Base-by-base conservation (phyloP, 805 yeast genomes). In the Yarrowia divulgata region DNA sequence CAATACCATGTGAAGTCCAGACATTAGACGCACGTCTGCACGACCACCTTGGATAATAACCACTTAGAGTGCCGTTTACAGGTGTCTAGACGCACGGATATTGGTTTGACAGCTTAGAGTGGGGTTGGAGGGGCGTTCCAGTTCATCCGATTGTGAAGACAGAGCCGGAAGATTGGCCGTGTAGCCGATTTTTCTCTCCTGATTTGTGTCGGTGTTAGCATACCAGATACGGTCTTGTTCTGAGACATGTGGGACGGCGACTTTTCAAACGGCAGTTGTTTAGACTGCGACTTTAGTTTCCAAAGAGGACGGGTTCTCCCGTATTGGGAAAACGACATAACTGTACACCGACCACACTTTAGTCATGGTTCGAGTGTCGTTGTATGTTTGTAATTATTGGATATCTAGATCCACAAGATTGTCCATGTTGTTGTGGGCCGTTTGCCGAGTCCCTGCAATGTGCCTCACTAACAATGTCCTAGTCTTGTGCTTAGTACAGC, bases 11-110 rank as follows among this genome's bases (percentile, higher is more conserved):
- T 57, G 63, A 42, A 29, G 48, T 16, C 29, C 45, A 54, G 60
- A 19, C 43, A 52, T 52, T 23, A 35, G n/a, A 14, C 19, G 62
- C 34, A 12, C 35, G 16, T 29, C 39, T 55, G 46, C 46, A 39
- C 34, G 29, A 43, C 23, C 39, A 29, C 29, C 29, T 39, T 23
- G 29, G 29, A 23, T 23, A 45, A 57, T 2, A 40, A 57, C 48
- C 63, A 57, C 46, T 57, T 57, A 57, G 35, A 57, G 63, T 57
- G 63, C 63, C 63, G 48, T 57, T 57, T 57, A 42, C 48, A 57
- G 48, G 37, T 57, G 63, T 10, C n/a, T 12, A 18, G 29, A n/a
- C n/a, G 55, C 55, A 50, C 34, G 18, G 5, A 19, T 29, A 45
- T 45, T 45, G 49, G 49, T 12, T 39, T 18, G 46, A 45, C 32